phyloP scores from a whole-genome alignment of 1,284 basidiomycete genomes.

The Fomitopsis pinicola region DNA sequence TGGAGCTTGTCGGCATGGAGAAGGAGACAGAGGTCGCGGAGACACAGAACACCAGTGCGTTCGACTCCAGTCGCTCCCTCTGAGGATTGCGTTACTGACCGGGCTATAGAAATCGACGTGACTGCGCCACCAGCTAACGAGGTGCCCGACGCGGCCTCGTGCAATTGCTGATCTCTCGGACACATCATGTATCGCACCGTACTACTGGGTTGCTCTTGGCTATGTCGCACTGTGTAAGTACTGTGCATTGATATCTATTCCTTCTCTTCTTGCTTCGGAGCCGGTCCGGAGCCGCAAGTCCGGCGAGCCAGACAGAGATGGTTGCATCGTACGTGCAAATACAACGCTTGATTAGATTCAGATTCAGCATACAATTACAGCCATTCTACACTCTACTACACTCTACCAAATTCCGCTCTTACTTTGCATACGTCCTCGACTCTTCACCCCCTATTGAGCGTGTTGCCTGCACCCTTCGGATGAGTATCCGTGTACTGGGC shows the following conservation, averaged over 20 bases:
- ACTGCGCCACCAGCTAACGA: slow-evolving; percentile 58
- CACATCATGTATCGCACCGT: slow-evolving; percentile 7
- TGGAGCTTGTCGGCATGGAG: slow-evolving; percentile 96
- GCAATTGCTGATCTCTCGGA: slow-evolving; percentile 52
- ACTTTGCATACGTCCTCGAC: background rate
- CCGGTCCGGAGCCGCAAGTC: background rate
- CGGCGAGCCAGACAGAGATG: background rate
- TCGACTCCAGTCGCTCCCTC: background rate
- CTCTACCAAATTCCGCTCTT: background rate
- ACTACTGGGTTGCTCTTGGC: slow-evolving; percentile 10
- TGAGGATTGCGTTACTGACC: slow-evolving; percentile 2
- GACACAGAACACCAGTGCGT: slow-evolving; percentile 67
- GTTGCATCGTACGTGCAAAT: background rate
- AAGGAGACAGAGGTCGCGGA: slow-evolving; percentile 67
- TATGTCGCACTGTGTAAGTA: background rate
- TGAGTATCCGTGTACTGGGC: slow-evolving; percentile 79
- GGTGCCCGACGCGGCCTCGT: slow-evolving; percentile 75
- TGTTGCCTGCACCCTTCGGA: slow-evolving; percentile 85
- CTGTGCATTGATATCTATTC: background rate
- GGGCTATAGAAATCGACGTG: slow-evolving; percentile 75
- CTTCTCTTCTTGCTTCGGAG: background rate
- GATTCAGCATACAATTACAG: background rate
- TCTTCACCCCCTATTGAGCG: slow-evolving; percentile 86
- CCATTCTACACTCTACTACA: background rate
- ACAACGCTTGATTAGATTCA: background rate